phyloP scores from a whole-genome alignment of 345 rosid genomes.

The Gossypioides kirkii region DNA sequence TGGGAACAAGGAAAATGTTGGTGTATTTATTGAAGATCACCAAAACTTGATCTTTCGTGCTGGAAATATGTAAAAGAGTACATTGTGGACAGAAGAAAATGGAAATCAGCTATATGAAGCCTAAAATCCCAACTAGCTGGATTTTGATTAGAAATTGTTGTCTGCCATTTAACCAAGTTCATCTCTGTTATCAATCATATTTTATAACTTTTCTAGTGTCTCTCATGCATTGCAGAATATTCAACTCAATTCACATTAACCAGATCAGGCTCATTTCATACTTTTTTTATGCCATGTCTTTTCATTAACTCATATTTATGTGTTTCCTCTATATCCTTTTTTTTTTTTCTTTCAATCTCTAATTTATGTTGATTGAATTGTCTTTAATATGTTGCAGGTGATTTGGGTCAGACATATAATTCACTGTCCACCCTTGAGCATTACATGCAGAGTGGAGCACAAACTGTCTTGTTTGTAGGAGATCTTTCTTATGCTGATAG shows the following conservation, averaged over 20 bases:
- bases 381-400: constrained; percentile 50
- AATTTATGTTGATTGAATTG: not conserved
- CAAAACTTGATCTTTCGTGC: not conserved
- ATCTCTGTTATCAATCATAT: not conserved
- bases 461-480: constrained; percentile 78
- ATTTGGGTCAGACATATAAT: constrained; percentile 93
- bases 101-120: not conserved
- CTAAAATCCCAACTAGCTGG: constrained; percentile 1
- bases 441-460: constrained; percentile 78
- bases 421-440: constrained; percentile 87
- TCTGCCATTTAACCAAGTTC: not conserved
- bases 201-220: not conserved
- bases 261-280: not conserved
- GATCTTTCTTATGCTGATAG: constrained; percentile 97
- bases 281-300: not conserved
- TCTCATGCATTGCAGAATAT: not conserved
- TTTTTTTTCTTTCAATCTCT: not conserved
- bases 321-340: not conserved
- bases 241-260: not conserved
- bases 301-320: not conserved
- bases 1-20: not conserved
- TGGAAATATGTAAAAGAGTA: not conserved
- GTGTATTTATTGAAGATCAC: not conserved
- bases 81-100: not conserved
- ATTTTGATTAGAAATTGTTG: not conserved